Conservation (phyloP, 306 rosid species). For the Benincasa hispida region DNA sequence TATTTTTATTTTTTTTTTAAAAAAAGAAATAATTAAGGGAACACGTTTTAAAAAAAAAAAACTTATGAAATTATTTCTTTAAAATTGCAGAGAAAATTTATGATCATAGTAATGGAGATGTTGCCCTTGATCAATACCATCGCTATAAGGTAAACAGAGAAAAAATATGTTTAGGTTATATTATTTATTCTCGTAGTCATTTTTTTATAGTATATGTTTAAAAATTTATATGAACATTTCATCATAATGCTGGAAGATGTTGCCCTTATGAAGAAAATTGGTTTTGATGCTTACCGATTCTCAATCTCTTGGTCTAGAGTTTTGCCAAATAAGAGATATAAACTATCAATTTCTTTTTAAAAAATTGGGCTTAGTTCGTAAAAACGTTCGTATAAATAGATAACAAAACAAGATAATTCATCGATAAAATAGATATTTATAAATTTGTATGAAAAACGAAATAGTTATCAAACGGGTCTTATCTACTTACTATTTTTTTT, state of each 20-base stretch:
- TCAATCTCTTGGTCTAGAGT: slow-evolving; percentile 69
- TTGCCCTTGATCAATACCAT: slow-evolving; percentile 34
- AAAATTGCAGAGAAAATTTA: slow-evolving; percentile 19
- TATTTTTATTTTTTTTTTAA: too few relatives aligned
- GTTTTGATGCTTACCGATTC: slow-evolving; percentile 49
- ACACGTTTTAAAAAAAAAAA: too few relatives aligned
- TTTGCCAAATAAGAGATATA: slow-evolving; percentile 23
- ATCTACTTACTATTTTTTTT: too few relatives aligned
- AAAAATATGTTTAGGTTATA: background rate
- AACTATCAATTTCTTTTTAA: too few relatives aligned
- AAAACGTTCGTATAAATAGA: too few relatives aligned
- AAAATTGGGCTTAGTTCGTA: too few relatives aligned
- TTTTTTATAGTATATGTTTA: background rate
- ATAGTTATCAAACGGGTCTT: too few relatives aligned
- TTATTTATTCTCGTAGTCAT: background rate
- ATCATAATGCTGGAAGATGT: slow-evolving; percentile 42
- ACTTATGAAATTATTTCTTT: background rate
- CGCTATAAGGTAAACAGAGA: slow-evolving; percentile 23
- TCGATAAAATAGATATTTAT: too few relatives aligned
- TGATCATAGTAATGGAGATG: slow-evolving; percentile 35
- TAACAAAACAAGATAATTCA: too few relatives aligned
- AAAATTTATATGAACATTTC: background rate
- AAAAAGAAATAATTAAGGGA: too few relatives aligned
- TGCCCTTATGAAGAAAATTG: slow-evolving; percentile 37
- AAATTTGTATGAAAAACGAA: too few relatives aligned